These are phyloP conservation scores for Cunninghamia lanceolata DNA, from an alignment of 75 land plant species.

Conservation along the genomic window DNA sequence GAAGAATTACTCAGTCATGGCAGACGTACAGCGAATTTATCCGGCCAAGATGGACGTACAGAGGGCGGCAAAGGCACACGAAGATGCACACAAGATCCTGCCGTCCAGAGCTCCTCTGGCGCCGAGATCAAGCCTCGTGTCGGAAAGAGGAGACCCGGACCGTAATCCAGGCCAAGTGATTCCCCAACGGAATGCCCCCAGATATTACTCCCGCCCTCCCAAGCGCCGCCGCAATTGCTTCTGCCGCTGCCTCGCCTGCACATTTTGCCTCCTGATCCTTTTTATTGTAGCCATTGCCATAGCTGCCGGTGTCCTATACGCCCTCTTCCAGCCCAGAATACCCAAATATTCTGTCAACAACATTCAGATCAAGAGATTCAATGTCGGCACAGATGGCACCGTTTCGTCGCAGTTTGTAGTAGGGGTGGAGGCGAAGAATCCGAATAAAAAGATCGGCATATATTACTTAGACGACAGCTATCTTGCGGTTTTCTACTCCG, in stretches of 20 bases:
- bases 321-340: slow-evolving; percentile 44
- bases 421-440: slow-evolving; percentile 58
- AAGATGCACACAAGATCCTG: not conserved
- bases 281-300: slow-evolving; percentile 15
- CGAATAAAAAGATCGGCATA: slow-evolving; percentile 80
- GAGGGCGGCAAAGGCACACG: not conserved
- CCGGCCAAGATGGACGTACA: slow-evolving; percentile 13
- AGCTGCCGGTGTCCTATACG: slow-evolving; percentile 28
- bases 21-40: slow-evolving; percentile 18
- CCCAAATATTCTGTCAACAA: slow-evolving; percentile 59
- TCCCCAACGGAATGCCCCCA: too few relatives aligned
- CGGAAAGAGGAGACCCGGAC: slow-evolving; percentile 16
- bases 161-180: not conserved
- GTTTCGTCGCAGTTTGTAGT: slow-evolving; percentile 49
- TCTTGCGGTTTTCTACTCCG: slow-evolving; percentile 44
- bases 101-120: slow-evolving; percentile 10
- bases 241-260: slow-evolving; percentile 21
- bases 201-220: too few relatives aligned
- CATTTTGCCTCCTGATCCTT: slow-evolving; percentile 17
- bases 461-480: slow-evolving; percentile 51
- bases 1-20: not conserved
- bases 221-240: slow-evolving; percentile 14
- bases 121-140: not conserved
- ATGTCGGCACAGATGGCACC: slow-evolving; percentile 17
- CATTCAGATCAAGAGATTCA: slow-evolving; percentile 29